Evolutionary conservation across 1,139 yeast species (phyloP), one percentile per base, ranked within the genome.

Genomic region (Pichia inconspicua): DNA sequence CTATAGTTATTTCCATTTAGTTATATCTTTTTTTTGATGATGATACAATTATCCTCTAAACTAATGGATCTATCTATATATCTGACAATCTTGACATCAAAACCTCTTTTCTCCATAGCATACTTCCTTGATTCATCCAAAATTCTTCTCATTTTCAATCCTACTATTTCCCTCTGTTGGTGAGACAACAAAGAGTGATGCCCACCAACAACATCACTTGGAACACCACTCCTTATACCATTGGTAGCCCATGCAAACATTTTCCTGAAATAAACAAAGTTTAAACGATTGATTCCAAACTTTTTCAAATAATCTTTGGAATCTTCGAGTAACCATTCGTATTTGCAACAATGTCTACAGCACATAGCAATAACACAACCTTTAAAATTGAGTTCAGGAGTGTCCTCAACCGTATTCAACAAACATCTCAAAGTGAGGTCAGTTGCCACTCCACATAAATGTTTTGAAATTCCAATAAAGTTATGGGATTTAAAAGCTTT

Each of bases 371-470:
- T 86, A 41, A 84, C 67, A 50, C 84, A 64, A 0, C 94, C 95
- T 2, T 68, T 65, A 43, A 62, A 63, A 4, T 54, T 39, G 25
- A 47, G 44, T 3, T 31, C 15, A 37, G 32, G 14, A 8, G 15
- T 22, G 34, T 46, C 50, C 42, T 44, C 41, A 32, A 46, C 25
- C 34, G 57, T 40, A 53, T 80, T 81, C 31, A 73, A 53, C 2
- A 87, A 62, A 68, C 89, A 84, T 55, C 80, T 73, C 38, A 89
- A 65, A 0, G 96, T 84, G 44, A 89, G 69, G 62, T 89, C 97
- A 0, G 97, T 89, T 1, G 97, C 97, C 6, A 85, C 95, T 8
- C 97, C 97, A 67, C 97, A 89, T 41, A 89, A 67, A 66, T 89
- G 97, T 63, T 89, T 89, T 3, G 96, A 87, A 2, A 88, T 78